A percentile compares a stretch with the other conserved stretches of the same genome.
Evolutionary conservation across 164 flowering plant genomes (phyloP).

Genomic region (Platanus orientalis): DNA sequence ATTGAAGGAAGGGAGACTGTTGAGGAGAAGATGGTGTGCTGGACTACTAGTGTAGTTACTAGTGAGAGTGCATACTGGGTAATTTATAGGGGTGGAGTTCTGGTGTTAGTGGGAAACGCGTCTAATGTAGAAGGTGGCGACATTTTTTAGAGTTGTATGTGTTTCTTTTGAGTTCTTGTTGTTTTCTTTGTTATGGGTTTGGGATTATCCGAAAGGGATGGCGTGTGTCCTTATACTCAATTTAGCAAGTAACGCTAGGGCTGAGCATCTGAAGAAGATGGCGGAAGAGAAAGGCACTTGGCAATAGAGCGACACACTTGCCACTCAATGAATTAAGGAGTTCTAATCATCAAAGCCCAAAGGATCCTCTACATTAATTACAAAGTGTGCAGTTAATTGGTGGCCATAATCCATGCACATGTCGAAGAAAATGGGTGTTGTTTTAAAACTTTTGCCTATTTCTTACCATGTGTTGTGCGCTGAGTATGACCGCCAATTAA

Average conservation of each 20-base stretch:
- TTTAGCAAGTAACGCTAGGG: slow-evolving; percentile 2
- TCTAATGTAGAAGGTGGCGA: background rate
- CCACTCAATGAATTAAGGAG: too few relatives aligned
- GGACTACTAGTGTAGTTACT: background rate
- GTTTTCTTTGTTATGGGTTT: too few relatives aligned
- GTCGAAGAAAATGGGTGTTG: too few relatives aligned
- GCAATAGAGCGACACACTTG: slow-evolving; percentile 1
- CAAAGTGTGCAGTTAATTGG: too few relatives aligned
- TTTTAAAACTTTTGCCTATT: too few relatives aligned
- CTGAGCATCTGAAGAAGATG: background rate
- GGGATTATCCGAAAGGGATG: background rate
- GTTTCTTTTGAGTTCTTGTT: too few relatives aligned
- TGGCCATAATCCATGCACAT: too few relatives aligned
- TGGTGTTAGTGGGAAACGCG: background rate
- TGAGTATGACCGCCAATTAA: too few relatives aligned
- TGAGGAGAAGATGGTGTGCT: background rate
- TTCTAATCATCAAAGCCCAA: too few relatives aligned
- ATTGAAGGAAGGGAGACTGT: background rate
- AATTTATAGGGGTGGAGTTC: background rate
- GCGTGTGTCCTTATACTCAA: background rate
- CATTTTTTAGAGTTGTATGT: too few relatives aligned
- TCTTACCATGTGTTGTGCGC: too few relatives aligned
- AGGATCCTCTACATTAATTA: too few relatives aligned
- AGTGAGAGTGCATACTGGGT: background rate
- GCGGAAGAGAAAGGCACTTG: background rate